Evolutionary conservation across 805 yeast genomes (phyloP), one percentile per base, ranked within the genome.

Genomic region (Lachancea sp.): DNA sequence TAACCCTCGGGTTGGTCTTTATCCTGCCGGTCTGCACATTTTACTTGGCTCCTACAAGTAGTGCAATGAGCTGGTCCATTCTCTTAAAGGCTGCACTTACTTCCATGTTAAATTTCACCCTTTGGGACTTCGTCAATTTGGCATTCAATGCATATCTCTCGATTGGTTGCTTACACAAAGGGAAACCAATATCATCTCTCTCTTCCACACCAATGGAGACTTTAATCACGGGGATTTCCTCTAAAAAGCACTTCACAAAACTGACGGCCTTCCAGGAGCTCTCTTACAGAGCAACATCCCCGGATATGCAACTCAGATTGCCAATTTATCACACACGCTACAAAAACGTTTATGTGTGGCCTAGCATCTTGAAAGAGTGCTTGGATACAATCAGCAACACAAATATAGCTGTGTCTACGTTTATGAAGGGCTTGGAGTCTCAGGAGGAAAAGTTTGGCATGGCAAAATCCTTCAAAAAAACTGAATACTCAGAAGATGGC

Each of bases 181-280:
- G 75, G 15, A 75, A 74, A 42, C 75, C 85, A 15, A 68, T 83
- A 7, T 74, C 65, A 1, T 45, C 81, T 33, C 60, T 74, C 9
- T 71, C 75, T 21, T 71, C 82, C 12, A 63, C 79, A 0, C 88
- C 86, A 6, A 64, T 79, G 36, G 74, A 72, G 38, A 79, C 88
- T 1, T 61, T 83, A 28, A 56, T 83, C 9, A 69, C 79, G 3
- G 90, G 90, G 0, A 66, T 83, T 45, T 70, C 71, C 37, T 78
- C 79, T 25, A 56, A 61, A 22, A 69, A 68, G 37, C 68, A 65
- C 8, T 67, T 75, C 40, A 73, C 74, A 1, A 72, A 77, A 44
- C 55, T 78, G 43, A 77, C 87, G 1, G 88, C 90, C 2, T 82
- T 77, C 61, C 90, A 83, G 60, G 92, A 83, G 54, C 64, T 83